These are phyloP conservation scores for Puccinia coronata DNA, from an alignment of 1,284 basidiomycete species.

Conservation along the genomic window DNA sequence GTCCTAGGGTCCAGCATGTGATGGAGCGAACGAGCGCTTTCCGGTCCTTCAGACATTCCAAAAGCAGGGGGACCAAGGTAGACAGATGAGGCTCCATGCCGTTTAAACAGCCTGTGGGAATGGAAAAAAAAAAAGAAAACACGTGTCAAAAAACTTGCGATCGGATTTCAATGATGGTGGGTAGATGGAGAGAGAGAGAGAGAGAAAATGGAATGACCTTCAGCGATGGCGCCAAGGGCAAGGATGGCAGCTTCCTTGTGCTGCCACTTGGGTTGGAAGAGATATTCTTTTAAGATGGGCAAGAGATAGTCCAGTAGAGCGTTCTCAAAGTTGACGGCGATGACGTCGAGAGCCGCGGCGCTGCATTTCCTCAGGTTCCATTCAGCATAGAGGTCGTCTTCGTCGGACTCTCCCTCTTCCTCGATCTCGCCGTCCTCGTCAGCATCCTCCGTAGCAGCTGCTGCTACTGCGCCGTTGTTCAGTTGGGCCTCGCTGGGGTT, in stretches of 20 bases:
- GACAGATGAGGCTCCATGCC: constrained; percentile 92
- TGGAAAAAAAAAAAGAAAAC: neutral
- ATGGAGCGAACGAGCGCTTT: constrained; percentile 98
- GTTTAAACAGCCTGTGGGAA: constrained; percentile 79
- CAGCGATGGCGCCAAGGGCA: constrained; percentile 95
- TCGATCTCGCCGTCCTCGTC: too few species aligned
- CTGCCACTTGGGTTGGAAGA: constrained; percentile 91
- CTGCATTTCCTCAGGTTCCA: constrained; percentile 99
- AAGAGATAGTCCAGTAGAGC: constrained; percentile 86
- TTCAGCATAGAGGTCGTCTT: constrained; percentile 94
- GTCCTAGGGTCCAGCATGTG: constrained; percentile 98
- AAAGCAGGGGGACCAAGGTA: constrained; percentile 86
- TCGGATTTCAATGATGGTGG: neutral
- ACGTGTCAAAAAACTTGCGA: neutral
- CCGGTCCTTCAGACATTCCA: constrained; percentile 83
- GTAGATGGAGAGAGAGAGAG: constrained; percentile 1
- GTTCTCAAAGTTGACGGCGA: constrained; percentile 85
- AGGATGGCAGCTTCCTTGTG: constrained; percentile 94
- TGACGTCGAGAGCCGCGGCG: constrained; percentile 93
- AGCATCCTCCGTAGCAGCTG: constrained; percentile 73
- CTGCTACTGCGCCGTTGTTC: constrained; percentile 59
- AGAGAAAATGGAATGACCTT: constrained; percentile 65
- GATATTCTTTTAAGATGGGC: constrained; percentile 84
- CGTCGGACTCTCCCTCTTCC: constrained; percentile 85
- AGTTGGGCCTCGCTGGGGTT: neutral